Base-by-base conservation (phyloP, 169 alveolate species). In the Cryptosporidium andersoni region DNA sequence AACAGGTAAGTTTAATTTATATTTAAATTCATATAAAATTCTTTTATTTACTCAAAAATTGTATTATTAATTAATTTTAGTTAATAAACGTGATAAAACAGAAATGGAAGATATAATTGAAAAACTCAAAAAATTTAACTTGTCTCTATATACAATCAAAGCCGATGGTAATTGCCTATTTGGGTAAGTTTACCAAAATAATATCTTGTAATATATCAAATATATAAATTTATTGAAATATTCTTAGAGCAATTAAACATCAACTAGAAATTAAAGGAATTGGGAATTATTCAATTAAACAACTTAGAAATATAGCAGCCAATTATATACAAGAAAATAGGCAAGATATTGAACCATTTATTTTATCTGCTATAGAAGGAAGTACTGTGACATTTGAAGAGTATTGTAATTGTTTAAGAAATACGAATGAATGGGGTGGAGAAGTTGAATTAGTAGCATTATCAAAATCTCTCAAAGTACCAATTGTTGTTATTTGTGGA, bases 391-490 rank as follows among this genome's bases (percentile, higher is more conserved):
- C 82, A 4, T 68, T 68, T 42, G 82, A 68, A 12, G 47, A 68
- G 9, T 68, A 68, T 34, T 68, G 82, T 9, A 58, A 68, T 8
- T 55, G 56, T 25, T 55, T 68, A 0, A 68, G 82, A 56, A 45
- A 55, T 40, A 68, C 82, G 25, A 68, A 68, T 43, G 82, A 68
- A 16, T 68, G 82, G 82, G 82, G 82, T 37, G 82, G 82, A 7
- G 82, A 68, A 12, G 82, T 68, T 42, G 82, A 68, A 55, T 45
- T 68, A 14, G 82, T 68, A 40, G 65, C 82, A 4, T 56, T 68
- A 14, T 68, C 82, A 11, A 68, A 68, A 16, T 68, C 82, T 12
- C 8, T 68, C 7, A 42, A 68, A 40, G 60, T 68, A 12, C 82
- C 82, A 6, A 68, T 68, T 16, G 47, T 53, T 5, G 82, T 68